These are phyloP conservation scores for Candida fluviatilis DNA, from an alignment of 805 yeast genomes.

Conservation along the genomic window DNA sequence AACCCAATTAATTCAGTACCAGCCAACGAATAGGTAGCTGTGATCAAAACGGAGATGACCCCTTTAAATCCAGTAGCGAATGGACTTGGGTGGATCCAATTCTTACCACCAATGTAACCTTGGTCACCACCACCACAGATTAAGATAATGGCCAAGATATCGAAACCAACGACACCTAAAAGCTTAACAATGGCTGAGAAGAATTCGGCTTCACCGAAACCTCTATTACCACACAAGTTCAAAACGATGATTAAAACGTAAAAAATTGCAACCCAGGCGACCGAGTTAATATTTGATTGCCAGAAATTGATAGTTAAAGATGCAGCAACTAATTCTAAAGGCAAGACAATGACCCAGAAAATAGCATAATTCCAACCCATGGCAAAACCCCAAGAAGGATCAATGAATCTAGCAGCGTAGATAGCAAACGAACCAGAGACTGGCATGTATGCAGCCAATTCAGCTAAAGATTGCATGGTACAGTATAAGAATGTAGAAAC, in stretches of 20 bases:
- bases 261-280: constrained; percentile 39
- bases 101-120: constrained; percentile 34
- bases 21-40: constrained; percentile 41
- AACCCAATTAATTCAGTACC: constrained; percentile 41
- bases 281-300: constrained; percentile 35
- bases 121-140: constrained; percentile 39
- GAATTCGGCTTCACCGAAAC: constrained; percentile 38
- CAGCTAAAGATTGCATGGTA: constrained; percentile 41
- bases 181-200: constrained; percentile 32
- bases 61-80: constrained; percentile 41
- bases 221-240: constrained; percentile 31
- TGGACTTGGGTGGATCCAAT: constrained; percentile 36
- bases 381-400: constrained; percentile 44
- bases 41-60: constrained; percentile 32
- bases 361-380: constrained; percentile 42
- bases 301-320: constrained; percentile 39
- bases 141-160: constrained; percentile 35
- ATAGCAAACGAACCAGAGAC: constrained; percentile 40
- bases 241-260: constrained; percentile 32
- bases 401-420: constrained; percentile 38
- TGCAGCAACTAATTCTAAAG: constrained; percentile 40
- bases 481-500: constrained; percentile 38
- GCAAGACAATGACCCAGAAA: constrained; percentile 42
- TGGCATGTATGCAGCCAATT: constrained; percentile 34
- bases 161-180: constrained; percentile 36